Conservation (phyloP, 257 asterid genomes). For the Jacaranda copaia region DNA sequence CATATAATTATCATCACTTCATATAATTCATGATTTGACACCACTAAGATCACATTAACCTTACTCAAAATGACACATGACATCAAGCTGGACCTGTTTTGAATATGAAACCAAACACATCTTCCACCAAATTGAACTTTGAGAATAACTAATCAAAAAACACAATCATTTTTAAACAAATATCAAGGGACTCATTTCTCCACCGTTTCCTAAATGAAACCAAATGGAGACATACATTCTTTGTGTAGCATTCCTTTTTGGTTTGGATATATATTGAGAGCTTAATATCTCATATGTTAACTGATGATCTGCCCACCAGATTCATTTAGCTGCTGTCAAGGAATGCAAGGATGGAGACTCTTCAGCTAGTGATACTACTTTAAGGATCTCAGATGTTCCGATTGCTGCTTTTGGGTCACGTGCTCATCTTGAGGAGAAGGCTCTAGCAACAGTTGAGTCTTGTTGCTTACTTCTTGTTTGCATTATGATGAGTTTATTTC, state of each 20-base stretch:
- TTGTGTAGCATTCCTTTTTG: conserved; percentile 19
- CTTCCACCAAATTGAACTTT: conserved; percentile 13
- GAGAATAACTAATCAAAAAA: not conserved
- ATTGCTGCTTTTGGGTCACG: conserved; percentile 97
- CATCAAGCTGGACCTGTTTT: conserved; percentile 10
- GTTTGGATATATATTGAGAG: not conserved
- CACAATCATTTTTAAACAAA: not conserved
- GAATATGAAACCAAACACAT: not conserved
- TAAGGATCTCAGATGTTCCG: conserved; percentile 75
- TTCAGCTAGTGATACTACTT: conserved; percentile 53
- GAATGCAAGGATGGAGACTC: conserved; percentile 60
- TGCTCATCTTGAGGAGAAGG: conserved; percentile 99
- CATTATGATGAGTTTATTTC: conserved; percentile 23
- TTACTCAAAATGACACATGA: conserved; percentile 5
- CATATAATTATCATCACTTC: not conserved
- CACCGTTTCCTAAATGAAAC: conserved; percentile 1
- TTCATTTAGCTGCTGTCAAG: conserved; percentile 76
- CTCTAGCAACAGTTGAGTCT: conserved; percentile 90
- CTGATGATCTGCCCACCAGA: conserved; percentile 68
- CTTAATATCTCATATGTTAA: conserved; percentile 31
- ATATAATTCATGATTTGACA: not conserved
- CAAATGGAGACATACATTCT: conserved; percentile 2
- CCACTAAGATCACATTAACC: conserved; percentile 2
- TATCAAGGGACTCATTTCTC: conserved; percentile 4
- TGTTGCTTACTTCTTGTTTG: conserved; percentile 34